Conservation (phyloP, 2,329 filamentous ascomycete genomes). For the Penicillium corylophilum region DNA sequence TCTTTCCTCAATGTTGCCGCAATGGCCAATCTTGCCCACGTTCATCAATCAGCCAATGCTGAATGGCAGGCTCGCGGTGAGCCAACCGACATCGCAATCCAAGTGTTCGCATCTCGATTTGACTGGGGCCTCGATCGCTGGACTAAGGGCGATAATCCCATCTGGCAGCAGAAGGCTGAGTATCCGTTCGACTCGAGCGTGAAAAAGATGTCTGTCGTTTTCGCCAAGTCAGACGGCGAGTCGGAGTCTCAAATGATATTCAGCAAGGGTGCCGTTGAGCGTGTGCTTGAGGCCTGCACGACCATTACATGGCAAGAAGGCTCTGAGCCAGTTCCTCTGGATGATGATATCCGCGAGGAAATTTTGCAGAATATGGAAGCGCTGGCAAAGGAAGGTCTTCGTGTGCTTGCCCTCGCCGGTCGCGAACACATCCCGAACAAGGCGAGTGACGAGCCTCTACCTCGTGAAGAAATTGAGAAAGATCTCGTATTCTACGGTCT, state of each 20-base stretch:
- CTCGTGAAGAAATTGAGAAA: constrained; percentile 63
- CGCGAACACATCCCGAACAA: constrained; percentile 19
- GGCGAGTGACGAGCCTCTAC: constrained; percentile 21
- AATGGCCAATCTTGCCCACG: constrained; percentile 64
- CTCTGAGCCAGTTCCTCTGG: constrained; percentile 45
- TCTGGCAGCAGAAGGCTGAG: constrained; percentile 63
- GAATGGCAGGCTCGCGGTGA: constrained; percentile 66
- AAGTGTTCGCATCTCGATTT: constrained; percentile 71
- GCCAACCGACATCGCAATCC: constrained; percentile 71
- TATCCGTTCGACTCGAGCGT: constrained; percentile 73
- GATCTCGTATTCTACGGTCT: constrained; percentile 75
- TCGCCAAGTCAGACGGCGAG: constrained; percentile 35
- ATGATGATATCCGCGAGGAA: constrained; percentile 54
- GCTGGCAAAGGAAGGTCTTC: constrained; percentile 64
- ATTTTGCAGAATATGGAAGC: constrained; percentile 68
- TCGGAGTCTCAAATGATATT: constrained; percentile 35
- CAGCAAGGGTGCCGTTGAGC: constrained; percentile 61
- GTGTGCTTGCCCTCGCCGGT: constrained; percentile 66
- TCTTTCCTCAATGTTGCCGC: constrained; percentile 63
- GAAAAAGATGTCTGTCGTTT: constrained; percentile 75
- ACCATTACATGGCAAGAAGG: constrained; percentile 47
- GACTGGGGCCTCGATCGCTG: constrained; percentile 59
- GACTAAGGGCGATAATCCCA: constrained; percentile 49
- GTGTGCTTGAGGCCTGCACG: constrained; percentile 64
- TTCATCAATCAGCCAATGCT: constrained; percentile 54